phyloP scores from a whole-genome alignment of 2,329 filamentous ascomycete genomes.

The Trichoderma sp. region DNA sequence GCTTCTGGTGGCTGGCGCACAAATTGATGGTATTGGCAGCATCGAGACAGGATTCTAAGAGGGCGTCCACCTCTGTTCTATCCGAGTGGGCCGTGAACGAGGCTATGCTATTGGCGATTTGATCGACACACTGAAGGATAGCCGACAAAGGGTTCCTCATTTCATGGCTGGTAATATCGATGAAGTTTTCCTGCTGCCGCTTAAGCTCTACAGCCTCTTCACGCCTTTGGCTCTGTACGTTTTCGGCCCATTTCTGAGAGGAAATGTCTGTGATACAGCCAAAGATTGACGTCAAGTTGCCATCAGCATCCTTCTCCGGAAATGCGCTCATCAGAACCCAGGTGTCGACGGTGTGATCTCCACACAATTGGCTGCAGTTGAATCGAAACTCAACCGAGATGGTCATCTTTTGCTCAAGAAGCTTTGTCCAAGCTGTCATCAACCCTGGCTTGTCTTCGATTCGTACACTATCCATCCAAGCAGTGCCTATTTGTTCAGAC shows the following conservation, averaged over 20 bases:
- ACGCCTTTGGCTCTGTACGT: conserved; percentile 73
- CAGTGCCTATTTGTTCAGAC: conserved; percentile 57
- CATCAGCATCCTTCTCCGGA: conserved; percentile 66
- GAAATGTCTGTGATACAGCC: conserved; percentile 85
- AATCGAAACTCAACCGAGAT: conserved; percentile 76
- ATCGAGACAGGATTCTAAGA: conserved; percentile 63
- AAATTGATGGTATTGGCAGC: conserved; percentile 80
- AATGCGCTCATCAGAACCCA: conserved; percentile 79
- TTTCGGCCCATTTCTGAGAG: conserved; percentile 81
- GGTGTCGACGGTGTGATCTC: conserved; percentile 62
- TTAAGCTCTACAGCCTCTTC: conserved; percentile 83
- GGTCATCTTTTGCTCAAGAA: conserved; percentile 62
- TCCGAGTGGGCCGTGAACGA: conserved; percentile 41
- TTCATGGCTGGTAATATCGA: conserved; percentile 73
- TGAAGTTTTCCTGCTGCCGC: conserved; percentile 69
- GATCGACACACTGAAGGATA: conserved; percentile 74
- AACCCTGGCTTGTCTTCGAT: conserved; percentile 64
- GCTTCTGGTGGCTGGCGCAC: conserved; percentile 77
- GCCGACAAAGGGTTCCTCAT: conserved; percentile 77
- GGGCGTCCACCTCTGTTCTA: conserved; percentile 47
- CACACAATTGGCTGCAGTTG: conserved; percentile 65
- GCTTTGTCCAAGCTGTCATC: conserved; percentile 60
- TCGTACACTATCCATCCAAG: conserved; percentile 73
- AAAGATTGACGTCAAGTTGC: conserved; percentile 71
- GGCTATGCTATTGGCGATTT: conserved; percentile 59